These are phyloP conservation scores for Misopates orontium DNA, from an alignment of 257 asterid species.

Conservation along the genomic window DNA sequence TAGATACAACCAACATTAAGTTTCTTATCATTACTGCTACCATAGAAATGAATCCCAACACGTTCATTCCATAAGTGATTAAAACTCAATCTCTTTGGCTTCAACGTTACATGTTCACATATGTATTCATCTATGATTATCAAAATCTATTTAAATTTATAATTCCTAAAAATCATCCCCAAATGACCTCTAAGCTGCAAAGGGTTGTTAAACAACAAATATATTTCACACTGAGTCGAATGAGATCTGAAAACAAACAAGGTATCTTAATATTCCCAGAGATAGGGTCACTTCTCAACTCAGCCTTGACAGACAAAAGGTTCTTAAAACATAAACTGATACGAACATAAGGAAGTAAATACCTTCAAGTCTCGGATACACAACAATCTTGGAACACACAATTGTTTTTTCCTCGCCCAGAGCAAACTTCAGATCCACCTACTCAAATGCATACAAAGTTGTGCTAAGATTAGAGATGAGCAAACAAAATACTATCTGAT, in stretches of 20 bases:
- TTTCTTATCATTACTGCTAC: background rate
- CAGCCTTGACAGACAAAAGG: constrained; percentile 4
- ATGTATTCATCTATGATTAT: background rate
- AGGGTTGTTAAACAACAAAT: background rate
- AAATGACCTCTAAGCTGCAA: background rate
- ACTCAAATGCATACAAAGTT: constrained; percentile 17
- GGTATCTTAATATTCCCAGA: background rate
- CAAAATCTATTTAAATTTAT: background rate
- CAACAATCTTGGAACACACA: constrained; percentile 66
- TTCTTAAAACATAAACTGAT: background rate
- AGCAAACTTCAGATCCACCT: constrained; percentile 83
- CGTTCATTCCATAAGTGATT: background rate
- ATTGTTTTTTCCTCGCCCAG: constrained; percentile 84
- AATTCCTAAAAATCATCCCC: background rate
- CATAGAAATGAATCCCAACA: background rate
- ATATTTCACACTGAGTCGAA: background rate
- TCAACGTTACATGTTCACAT: background rate
- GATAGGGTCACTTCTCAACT: background rate
- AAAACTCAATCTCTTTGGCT: background rate
- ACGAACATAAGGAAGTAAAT: constrained; percentile 22
- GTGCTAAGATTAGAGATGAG: constrained; percentile 16
- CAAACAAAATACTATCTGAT: background rate
- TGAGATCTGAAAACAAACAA: constrained; percentile 1
- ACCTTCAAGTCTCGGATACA: constrained; percentile 90
- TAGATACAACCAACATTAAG: constrained; percentile 1